Evolutionary conservation across 2,329 filamentous ascomycete species (phyloP).

Genomic region (Curvularia verruculosa): DNA sequence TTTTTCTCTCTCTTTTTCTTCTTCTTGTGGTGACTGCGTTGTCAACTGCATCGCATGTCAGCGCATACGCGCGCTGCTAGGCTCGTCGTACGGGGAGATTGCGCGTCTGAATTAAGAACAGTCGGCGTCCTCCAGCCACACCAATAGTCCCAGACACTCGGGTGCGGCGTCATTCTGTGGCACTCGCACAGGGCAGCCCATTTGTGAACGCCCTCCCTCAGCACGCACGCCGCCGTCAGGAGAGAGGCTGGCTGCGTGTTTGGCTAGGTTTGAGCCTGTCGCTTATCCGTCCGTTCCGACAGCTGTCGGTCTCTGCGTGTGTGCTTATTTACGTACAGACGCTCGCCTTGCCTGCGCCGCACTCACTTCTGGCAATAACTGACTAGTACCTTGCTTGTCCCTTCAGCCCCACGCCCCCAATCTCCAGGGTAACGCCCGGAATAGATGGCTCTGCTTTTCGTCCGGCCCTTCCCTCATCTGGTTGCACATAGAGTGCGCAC

Average conservation of each 20-base stretch:
- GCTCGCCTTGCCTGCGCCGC: conserved; percentile 14
- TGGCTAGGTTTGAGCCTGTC: not conserved
- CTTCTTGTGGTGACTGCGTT: too few species aligned
- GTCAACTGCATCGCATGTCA: not conserved
- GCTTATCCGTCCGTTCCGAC: conserved; percentile 1
- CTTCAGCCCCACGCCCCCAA: conserved; percentile 14
- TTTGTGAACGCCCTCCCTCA: conserved; percentile 5
- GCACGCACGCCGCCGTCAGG: conserved; percentile 3
- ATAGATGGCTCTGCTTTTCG: not conserved
- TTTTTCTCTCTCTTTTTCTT: too few species aligned
- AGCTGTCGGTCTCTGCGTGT: not conserved
- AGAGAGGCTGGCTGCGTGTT: conserved; percentile 3
- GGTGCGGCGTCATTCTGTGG: conserved; percentile 21
- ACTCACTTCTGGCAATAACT: too few species aligned
- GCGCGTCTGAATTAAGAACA: conserved; percentile 22
- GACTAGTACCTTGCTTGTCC: too few species aligned
- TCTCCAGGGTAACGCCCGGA: conserved; percentile 16
- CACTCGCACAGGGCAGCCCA: conserved; percentile 4
- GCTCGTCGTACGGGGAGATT: conserved; percentile 21
- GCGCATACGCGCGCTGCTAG: not conserved
- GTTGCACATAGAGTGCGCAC: not conserved
- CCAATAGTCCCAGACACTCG: conserved; percentile 14
- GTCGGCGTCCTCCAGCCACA: conserved; percentile 22
- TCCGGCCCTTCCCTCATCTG: conserved; percentile 4
- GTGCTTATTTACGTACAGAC: not conserved